phyloP scores from a whole-genome alignment of 2,329 filamentous ascomycete genomes.

The Helotiales sp. region DNA sequence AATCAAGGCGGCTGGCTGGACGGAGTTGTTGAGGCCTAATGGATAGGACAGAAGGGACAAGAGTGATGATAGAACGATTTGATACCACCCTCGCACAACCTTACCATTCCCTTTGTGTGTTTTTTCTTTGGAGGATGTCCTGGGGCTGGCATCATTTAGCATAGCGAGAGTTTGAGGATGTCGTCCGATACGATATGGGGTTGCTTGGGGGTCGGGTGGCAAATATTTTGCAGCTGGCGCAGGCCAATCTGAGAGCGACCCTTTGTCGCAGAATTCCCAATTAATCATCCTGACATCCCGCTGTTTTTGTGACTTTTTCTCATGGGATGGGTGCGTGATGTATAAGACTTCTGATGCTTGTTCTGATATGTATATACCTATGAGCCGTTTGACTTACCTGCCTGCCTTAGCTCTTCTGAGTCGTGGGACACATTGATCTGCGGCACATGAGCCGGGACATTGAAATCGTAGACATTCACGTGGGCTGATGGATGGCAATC shows the following conservation, averaged over 20 bases:
- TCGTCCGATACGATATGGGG: background rate
- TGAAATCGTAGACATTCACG: background rate
- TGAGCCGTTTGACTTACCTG: background rate
- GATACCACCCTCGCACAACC: conserved; percentile 39
- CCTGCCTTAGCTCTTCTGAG: background rate
- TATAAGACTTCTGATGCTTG: too few species aligned
- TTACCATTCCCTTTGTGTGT: conserved; percentile 19
- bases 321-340: too few species aligned
- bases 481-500: background rate
- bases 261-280: conserved; percentile 3
- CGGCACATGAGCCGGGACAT: background rate
- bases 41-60: conserved; percentile 18
- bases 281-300: background rate
- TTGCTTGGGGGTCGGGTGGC: conserved; percentile 11
- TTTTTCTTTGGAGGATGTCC: conserved; percentile 28
- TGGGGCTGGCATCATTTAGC: conserved; percentile 31
- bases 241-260: background rate
- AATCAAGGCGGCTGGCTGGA: background rate
- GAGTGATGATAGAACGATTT: conserved; percentile 36
- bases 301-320: too few species aligned
- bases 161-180: conserved; percentile 30
- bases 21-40: conserved; percentile 16
- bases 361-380: too few species aligned
- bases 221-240: background rate
- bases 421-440: background rate